These are phyloP conservation scores for Endogone sp. DNA, from an alignment of 192 early-diverging fungal genomes.

Conservation along the genomic window DNA sequence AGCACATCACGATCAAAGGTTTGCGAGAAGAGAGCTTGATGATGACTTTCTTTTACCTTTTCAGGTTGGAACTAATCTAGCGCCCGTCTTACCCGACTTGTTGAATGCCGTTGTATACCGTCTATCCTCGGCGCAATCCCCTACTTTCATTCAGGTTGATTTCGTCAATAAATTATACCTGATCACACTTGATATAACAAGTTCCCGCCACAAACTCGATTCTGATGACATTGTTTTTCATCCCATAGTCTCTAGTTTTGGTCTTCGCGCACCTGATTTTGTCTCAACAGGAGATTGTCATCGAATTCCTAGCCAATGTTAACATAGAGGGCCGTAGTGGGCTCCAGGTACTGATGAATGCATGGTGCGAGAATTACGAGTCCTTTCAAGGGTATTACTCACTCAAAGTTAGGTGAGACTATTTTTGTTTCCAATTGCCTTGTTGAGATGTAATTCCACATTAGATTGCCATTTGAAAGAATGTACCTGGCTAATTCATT, in stretches of 20 bases:
- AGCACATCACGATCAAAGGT: too few relatives aligned
- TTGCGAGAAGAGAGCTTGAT: too few relatives aligned
- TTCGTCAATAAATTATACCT: background rate
- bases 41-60: background rate
- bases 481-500: background rate
- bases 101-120: slow-evolving; percentile 71
- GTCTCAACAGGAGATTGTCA: slow-evolving; percentile 61
- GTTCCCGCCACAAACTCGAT: background rate
- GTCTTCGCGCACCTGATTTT: slow-evolving; percentile 85
- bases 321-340: slow-evolving; percentile 63
- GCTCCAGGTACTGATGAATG: slow-evolving; percentile 66
- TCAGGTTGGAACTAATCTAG: slow-evolving; percentile 53
- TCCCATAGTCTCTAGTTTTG: slow-evolving; percentile 72
- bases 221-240: background rate
- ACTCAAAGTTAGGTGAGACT: slow-evolving; percentile 76
- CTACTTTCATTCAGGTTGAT: slow-evolving; percentile 74
- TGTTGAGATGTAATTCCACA: background rate
- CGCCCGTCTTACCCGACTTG: slow-evolving; percentile 71
- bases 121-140: slow-evolving; percentile 65
- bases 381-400: slow-evolving; percentile 81
- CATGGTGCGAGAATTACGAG: slow-evolving; percentile 83
- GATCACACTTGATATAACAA: background rate
- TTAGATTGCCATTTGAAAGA: background rate
- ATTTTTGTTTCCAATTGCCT: background rate
- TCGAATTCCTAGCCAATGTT: slow-evolving; percentile 65